Evolutionary conservation across 2,329 filamentous ascomycete species (phyloP).

Genomic region (Blastomyces emzantsi): DNA sequence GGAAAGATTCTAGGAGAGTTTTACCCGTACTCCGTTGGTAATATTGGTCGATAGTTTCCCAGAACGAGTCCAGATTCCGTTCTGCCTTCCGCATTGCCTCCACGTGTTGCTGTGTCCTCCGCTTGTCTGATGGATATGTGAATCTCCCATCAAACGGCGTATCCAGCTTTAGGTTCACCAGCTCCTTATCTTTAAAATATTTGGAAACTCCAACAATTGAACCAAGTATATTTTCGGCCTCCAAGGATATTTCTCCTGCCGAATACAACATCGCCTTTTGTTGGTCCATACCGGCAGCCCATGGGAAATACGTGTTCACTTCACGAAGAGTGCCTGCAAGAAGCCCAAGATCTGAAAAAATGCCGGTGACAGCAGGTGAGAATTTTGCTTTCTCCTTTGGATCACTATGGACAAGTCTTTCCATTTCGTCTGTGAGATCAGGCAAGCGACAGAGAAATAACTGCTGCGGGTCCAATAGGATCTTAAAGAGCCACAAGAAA

Average conservation of each 20-base stretch:
- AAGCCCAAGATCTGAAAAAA: constrained; percentile 41
- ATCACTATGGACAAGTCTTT: constrained; percentile 33
- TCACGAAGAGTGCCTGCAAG: constrained; percentile 38
- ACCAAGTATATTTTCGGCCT: neutral
- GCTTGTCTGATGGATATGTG: constrained; percentile 41
- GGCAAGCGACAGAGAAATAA: constrained; percentile 30
- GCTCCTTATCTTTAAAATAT: neutral
- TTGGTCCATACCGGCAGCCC: constrained; percentile 33
- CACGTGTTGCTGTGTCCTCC: constrained; percentile 38
- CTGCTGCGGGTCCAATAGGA: constrained; percentile 32
- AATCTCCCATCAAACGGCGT: constrained; percentile 30
- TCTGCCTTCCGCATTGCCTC: constrained; percentile 41
- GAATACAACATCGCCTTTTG: constrained; percentile 15
- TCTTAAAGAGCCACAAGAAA: constrained; percentile 33
- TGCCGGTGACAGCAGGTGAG: constrained; percentile 27
- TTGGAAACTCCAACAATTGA: neutral
- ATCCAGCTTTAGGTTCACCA: constrained; percentile 3
- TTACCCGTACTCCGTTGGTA: constrained; percentile 5
- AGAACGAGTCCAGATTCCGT: constrained; percentile 40
- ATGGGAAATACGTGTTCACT: constrained; percentile 39
- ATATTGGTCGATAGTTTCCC: constrained; percentile 29
- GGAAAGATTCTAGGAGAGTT: constrained; percentile 7
- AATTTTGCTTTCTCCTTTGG: constrained; percentile 29
- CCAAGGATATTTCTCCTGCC: neutral
- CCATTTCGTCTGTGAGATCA: constrained; percentile 41